Conservation (phyloP, 2,329 filamentous ascomycete genomes). For the Phialocephala sp. region DNA sequence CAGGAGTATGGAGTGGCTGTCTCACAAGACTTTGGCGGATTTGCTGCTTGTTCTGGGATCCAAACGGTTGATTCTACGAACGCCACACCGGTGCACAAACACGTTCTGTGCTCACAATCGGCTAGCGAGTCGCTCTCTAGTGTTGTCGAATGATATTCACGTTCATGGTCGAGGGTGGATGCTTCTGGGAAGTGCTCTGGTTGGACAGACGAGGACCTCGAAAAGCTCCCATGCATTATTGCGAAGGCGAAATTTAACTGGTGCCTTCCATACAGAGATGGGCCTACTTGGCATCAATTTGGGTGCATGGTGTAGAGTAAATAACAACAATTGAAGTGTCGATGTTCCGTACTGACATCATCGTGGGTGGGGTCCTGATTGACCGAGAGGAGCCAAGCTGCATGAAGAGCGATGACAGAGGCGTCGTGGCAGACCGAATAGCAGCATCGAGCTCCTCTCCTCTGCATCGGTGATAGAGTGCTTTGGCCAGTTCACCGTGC, state of each 20-base stretch:
- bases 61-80: slow-evolving; percentile 14
- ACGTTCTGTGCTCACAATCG: slow-evolving; percentile 21
- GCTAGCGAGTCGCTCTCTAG: slow-evolving; percentile 16
- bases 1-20: slow-evolving; percentile 38
- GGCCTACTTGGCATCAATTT: slow-evolving; percentile 15
- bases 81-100: slow-evolving; percentile 22
- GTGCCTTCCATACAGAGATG: slow-evolving; percentile 6
- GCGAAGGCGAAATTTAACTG: not conserved
- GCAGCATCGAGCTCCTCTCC: not conserved
- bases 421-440: slow-evolving; percentile 1
- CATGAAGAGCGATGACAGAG: slow-evolving; percentile 14
- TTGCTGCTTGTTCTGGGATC: slow-evolving; percentile 28
- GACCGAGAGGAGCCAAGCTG: not conserved
- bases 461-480: slow-evolving; percentile 1
- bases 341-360: slow-evolving; percentile 21
- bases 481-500: slow-evolving; percentile 9
- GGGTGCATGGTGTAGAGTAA: slow-evolving; percentile 21
- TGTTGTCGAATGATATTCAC: slow-evolving; percentile 18
- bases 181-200: not conserved
- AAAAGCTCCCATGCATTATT: slow-evolving; percentile 10
- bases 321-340: slow-evolving; percentile 20
- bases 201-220: slow-evolving; percentile 12
- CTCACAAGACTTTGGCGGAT: slow-evolving; percentile 32
- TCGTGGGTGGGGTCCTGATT: not conserved
- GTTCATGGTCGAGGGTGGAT: slow-evolving; percentile 16